Evolutionary conservation across 1,284 basidiomycete species (phyloP), one percentile per base, ranked within the genome.

Genomic region (Cerioporus squamosus): DNA sequence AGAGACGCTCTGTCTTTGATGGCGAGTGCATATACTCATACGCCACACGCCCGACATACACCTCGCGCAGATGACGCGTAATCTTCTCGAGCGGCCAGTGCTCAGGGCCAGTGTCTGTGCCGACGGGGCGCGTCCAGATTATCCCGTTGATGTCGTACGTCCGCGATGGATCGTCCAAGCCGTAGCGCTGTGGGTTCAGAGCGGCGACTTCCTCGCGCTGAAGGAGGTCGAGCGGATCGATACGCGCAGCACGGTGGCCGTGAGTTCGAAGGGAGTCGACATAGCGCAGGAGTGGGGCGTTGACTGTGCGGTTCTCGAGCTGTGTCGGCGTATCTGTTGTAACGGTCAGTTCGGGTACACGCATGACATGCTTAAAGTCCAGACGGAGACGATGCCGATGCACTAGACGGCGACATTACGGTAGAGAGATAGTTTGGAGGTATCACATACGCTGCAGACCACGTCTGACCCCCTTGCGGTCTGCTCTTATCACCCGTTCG

Each of bases 21-120:
- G 88, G 88, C 8, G 90, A 89, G 72, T 93, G 90, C 90, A 93
- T 93, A 68, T 90, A 95, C 81, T 96, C 94, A 70, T 94, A 93
- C 1, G 91, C 94, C 65, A 96, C 90, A 24, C 85, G 84, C 4
- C 88, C 91, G 31, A 93, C 90, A 68, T 96, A 95, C 1, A 91
- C 81, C 0, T 78, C 73, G 56, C 87, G 83, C 17, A 96, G 77
- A 72, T 92, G 89, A 31, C 79, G 72, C 7, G 81, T 82, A 60
- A 96, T 92, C 46, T 90, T 82, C 29, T 80, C 80, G 36, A 95
- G 79, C 2, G 83, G 82, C 86, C 90, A 90, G 67, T 79, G 78
- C n/a, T 86, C 83, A 2, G 69, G 72, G 5, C 81, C 79, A 12
- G 75, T 73, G 4, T 78, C 75, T 57, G 64, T 76, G 6, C 72